Evolutionary conservation across 495 filamentous ascomycete species (phyloP).

Genomic region (Podospora tetraspora): DNA sequence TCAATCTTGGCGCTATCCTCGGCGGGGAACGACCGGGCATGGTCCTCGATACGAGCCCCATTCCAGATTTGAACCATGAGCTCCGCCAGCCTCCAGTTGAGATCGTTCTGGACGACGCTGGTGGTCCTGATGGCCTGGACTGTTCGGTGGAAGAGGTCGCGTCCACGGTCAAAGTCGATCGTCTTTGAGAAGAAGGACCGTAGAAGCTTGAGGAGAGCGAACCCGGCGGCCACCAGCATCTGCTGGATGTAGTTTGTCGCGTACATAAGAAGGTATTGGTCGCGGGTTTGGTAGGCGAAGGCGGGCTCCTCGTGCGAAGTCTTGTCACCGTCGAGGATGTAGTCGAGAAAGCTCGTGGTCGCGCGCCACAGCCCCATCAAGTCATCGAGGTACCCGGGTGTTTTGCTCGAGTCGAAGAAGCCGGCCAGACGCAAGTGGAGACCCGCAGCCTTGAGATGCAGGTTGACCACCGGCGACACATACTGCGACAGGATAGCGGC

Average conservation of each 20-base stretch:
- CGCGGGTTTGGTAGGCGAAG: conserved; percentile 28
- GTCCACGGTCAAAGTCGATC: conserved; percentile 71
- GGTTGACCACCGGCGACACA: conserved; percentile 54
- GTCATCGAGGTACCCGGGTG: conserved; percentile 69
- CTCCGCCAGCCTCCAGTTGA: conserved; percentile 79
- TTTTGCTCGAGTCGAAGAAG: conserved; percentile 77
- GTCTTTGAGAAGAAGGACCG: conserved; percentile 73
- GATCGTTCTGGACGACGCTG: conserved; percentile 76
- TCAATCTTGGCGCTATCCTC: conserved; percentile 48
- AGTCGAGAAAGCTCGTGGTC: conserved; percentile 68
- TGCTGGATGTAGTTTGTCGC: conserved; percentile 85
- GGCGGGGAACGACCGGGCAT: conserved; percentile 30
- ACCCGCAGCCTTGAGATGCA: conserved; percentile 73
- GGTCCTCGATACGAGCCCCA: conserved; percentile 54
- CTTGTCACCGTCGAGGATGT: conserved; percentile 53
- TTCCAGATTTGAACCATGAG: conserved; percentile 92
- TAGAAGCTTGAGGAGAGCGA: conserved; percentile 77
- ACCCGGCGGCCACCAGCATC: conserved; percentile 85
- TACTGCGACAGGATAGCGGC: conserved; percentile 46
- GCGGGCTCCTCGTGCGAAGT: conserved; percentile 19
- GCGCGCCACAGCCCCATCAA: conserved; percentile 73
- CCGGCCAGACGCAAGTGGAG: conserved; percentile 81
- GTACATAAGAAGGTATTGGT: conserved; percentile 55
- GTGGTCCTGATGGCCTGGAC: conserved; percentile 72
- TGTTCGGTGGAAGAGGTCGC: conserved; percentile 66